Evolutionary conservation across 2,329 filamentous ascomycete genomes (phyloP).

Genomic region (Xylariales sp.): DNA sequence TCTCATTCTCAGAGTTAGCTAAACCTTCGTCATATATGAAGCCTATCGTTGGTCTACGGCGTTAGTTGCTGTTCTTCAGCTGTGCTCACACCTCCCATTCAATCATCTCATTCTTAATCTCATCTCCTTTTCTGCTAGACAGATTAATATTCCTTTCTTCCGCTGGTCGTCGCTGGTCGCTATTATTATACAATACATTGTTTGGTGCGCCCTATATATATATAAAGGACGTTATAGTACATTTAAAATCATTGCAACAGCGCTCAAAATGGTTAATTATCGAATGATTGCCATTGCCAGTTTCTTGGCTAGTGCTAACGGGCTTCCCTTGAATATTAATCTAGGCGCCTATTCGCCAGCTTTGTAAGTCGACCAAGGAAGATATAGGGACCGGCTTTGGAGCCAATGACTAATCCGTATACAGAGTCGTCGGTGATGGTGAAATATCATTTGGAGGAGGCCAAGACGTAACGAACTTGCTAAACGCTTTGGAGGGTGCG

Average conservation of each 20-base stretch:
- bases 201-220: slow-evolving; percentile 29
- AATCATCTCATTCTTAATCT: slow-evolving; percentile 43
- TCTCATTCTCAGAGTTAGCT: slow-evolving; percentile 13
- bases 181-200: slow-evolving; percentile 44
- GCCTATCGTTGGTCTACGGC: slow-evolving; percentile 40
- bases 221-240: slow-evolving; percentile 25
- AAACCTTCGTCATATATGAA: slow-evolving; percentile 50
- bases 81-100: slow-evolving; percentile 51
- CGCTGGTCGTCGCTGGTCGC: slow-evolving; percentile 55
- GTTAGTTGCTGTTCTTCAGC: slow-evolving; percentile 45
- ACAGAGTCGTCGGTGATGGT: slow-evolving; percentile 53
- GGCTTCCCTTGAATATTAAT: slow-evolving; percentile 57
- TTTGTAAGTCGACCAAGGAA: slow-evolving; percentile 49
- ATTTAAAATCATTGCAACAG: slow-evolving; percentile 5
- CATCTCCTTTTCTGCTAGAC: slow-evolving; percentile 43
- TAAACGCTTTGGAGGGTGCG: slow-evolving; percentile 61
- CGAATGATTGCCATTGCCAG: slow-evolving; percentile 52
- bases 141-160: slow-evolving; percentile 45
- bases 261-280: slow-evolving; percentile 53
- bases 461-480: slow-evolving; percentile 58
- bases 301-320: slow-evolving; percentile 50
- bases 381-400: background rate
- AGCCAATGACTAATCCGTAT: slow-evolving; percentile 38
- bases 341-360: slow-evolving; percentile 59
- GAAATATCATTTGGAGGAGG: slow-evolving; percentile 54